phyloP scores from a whole-genome alignment of 192 early-diverging fungal species.

The Phlyctochytrium planicorne region DNA sequence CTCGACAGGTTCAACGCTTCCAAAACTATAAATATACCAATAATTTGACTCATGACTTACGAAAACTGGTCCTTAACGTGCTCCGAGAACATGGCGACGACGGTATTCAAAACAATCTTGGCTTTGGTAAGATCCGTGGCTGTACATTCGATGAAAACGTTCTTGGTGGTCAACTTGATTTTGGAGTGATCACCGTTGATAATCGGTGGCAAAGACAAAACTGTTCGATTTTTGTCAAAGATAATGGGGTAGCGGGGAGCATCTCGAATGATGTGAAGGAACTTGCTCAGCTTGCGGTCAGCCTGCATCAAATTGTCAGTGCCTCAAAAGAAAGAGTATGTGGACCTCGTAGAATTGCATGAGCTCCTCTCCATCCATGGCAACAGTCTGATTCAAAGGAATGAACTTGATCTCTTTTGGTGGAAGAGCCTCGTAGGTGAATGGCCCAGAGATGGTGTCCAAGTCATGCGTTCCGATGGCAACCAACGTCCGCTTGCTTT shows the following conservation, averaged over 20 bases:
- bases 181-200: slow-evolving; percentile 99
- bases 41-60: slow-evolving; percentile 45
- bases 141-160: slow-evolving; percentile 98
- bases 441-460: slow-evolving; percentile 90
- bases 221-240: slow-evolving; percentile 76
- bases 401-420: slow-evolving; percentile 92
- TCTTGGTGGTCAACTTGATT: slow-evolving; percentile 89
- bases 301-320: slow-evolving; percentile 27
- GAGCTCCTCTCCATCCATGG: slow-evolving; percentile 83
- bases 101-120: slow-evolving; percentile 88
- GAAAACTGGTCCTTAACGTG: slow-evolving; percentile 91
- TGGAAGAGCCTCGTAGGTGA: slow-evolving; percentile 88
- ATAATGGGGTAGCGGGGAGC: slow-evolving; percentile 90
- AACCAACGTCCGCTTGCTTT: slow-evolving; percentile 85
- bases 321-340: not conserved
- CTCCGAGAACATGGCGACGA: slow-evolving; percentile 94
- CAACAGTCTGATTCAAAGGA: slow-evolving; percentile 86
- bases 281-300: slow-evolving; percentile 85
- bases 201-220: slow-evolving; percentile 95
- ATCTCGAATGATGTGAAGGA: slow-evolving; percentile 89
- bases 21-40: slow-evolving; percentile 7
- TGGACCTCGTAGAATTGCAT: slow-evolving; percentile 84
- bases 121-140: slow-evolving; percentile 96
- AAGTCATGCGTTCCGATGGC: slow-evolving; percentile 98
- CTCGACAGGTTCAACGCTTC: slow-evolving; percentile 88